Evolutionary conservation across 139 green algal species (phyloP).

Genomic region (Chlamydomonas schloesseri): DNA sequence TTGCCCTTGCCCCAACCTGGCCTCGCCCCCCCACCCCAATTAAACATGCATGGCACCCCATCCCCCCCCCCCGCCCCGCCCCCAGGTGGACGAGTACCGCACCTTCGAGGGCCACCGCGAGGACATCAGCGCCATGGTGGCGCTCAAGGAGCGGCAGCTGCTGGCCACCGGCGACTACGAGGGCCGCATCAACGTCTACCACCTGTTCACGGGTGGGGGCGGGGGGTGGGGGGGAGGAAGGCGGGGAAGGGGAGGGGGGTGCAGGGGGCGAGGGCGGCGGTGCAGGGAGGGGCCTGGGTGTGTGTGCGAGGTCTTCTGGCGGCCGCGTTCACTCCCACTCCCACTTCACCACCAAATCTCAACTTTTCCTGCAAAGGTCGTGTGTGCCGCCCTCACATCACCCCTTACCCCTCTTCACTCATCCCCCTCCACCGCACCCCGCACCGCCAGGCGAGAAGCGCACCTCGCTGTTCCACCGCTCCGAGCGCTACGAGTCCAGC

Average conservation of each 20-base stretch:
- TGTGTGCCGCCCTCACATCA: no score
- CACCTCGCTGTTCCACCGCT: constrained; percentile 65
- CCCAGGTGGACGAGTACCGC: constrained; percentile 58
- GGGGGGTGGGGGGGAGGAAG: background rate
- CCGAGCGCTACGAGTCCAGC: constrained; percentile 69
- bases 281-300: no score
- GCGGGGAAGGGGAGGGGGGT: background rate
- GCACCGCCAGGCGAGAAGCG: constrained; percentile 15
- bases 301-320: no score
- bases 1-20: no score
- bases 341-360: background rate
- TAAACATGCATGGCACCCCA: background rate
- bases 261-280: background rate
- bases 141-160: constrained; percentile 48
- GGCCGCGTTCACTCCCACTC: background rate
- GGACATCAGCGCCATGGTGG: constrained; percentile 81
- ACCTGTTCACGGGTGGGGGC: constrained; percentile 66
- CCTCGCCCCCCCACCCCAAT: no score
- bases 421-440: background rate
- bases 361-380: background rate
- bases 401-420: no score
- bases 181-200: constrained; percentile 82
- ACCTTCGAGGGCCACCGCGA: constrained; percentile 74
- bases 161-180: constrained; percentile 82
- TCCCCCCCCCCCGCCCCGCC: background rate